Base-by-base conservation (phyloP, 2,329 filamentous ascomycete species). In the Berkeleyomyces rouxiae region DNA sequence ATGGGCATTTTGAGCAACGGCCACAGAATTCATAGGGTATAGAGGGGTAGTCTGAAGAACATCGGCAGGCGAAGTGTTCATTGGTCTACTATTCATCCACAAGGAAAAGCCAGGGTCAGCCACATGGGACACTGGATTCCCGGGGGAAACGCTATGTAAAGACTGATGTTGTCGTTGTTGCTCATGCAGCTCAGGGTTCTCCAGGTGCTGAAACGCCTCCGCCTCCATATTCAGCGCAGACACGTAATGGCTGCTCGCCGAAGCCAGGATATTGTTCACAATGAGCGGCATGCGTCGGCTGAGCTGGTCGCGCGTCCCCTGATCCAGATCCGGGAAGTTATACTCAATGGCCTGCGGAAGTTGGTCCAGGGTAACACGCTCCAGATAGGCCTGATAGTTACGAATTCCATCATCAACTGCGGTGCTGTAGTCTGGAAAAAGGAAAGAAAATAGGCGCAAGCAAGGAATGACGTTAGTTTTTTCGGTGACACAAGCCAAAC, bases 341-440 rank as follows among this genome's bases (percentile, higher is more conserved):
- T 36, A 16, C 4, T 46, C 47, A 5, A 64, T 40, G 33, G 46
- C 43, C 7, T n/a, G n/a, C 2, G 62, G 62, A 1, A 64, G 51
- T n/a, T 57, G 46, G 6, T 44, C 36, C n/a, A 43, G 55, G 7
- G 55, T 47, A 6, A 49, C 55, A 5, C 62, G 58, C 9, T 39
- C 47, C 6, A 64, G 51, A 16, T 64, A 55, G n/a, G 55, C 44
- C 33, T 64, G 47, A 47, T 64, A 64, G 44, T 61, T 61, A 33
- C 46, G 40, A 7, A 64, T 60, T 37, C 53, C 40, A 6, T 64
- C 62, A 47, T 39, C 33, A 7, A 61, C 55, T 11, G 40, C 58
- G 58, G 33, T 61, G 40, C 49, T 64, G 43, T 64, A 64, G 49
- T 55, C 62, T 64, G 44, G 23, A 42, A 36, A 7, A 6, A 7